Base-by-base conservation (phyloP, 441 rosid genomes). In the Erodium moschatum region DNA sequence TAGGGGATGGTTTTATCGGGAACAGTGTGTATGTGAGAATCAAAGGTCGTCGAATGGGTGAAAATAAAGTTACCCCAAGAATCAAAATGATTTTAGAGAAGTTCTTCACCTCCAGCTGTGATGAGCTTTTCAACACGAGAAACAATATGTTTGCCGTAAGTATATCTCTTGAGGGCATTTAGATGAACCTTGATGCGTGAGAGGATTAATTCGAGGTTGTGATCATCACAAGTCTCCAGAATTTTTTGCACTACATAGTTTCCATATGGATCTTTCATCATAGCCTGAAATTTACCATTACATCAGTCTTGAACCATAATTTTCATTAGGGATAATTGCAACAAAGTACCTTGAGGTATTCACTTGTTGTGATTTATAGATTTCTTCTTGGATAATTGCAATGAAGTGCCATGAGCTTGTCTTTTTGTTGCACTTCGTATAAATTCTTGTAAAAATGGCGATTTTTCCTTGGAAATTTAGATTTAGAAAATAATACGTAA, bases 191-290 rank as follows among this genome's bases (percentile, higher is more conserved):
- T 91, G 50, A 94, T 88, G 16, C 99, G 90, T 1, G 90, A 78
- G 67, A 91, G 97, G 69, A 94, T 91, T 78, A 86, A 81, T 82
- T 94, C 99, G 0, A 92, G 97, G 54, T 85, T 94, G 58, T 88
- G 96, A 76, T 94, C 99, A 68, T 94, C 94, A 42, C 97, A 89
- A 40, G 96, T 91, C 86, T 91, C 97, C 21, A 94, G 81, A 70
- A 91, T 96, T 78, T 91, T 94, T 69, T 94, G 99, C 66, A 94
- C 99, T 5, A 94, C 97, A 31, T 94, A 91, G 76, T 91, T 91
- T 18, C 92, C 99, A 84, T 88, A 94, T 80, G 88, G 99, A 78
- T 94, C 99, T 80, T 94, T 94, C 99, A 94, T 91, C 99, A 94
- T 94, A 18, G 97, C 97, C 99, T 94, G 78, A 29, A 60, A 31